These are phyloP conservation scores for Fusarium neocosmosporiellum DNA, from an alignment of 2,329 filamentous ascomycete species.

Conservation along the genomic window DNA sequence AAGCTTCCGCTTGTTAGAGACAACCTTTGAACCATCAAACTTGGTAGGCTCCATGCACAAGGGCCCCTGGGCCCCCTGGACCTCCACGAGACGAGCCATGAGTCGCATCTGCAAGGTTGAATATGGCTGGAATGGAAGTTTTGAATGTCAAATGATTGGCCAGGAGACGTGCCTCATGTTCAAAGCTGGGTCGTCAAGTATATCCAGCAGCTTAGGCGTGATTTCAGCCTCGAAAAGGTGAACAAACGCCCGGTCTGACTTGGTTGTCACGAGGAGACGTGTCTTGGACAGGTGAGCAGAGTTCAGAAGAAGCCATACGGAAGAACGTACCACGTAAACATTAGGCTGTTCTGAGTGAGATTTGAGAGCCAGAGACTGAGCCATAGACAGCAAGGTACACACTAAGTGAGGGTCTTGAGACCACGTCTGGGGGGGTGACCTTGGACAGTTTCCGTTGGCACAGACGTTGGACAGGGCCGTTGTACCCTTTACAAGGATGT, in stretches of 20 bases:
- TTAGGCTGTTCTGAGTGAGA: not conserved
- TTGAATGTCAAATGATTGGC: not conserved
- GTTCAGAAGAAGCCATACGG: not conserved
- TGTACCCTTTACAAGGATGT: not conserved
- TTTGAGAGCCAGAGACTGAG: not conserved
- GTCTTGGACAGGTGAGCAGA: constrained; percentile 1
- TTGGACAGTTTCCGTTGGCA: not conserved
- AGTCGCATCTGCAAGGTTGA: not conserved
- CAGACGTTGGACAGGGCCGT: not conserved
- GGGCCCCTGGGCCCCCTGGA: not conserved
- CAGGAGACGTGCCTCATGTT: not conserved
- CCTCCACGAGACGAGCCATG: not conserved
- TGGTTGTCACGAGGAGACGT: constrained; percentile 1
- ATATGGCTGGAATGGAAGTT: not conserved
- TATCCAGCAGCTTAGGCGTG: not conserved
- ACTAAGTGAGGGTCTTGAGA: constrained; percentile 11
- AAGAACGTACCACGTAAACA: not conserved
- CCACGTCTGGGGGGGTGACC: constrained; percentile 2
- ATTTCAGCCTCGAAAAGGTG: constrained; percentile 9
- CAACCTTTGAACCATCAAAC: not conserved
- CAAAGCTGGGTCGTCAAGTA: not conserved
- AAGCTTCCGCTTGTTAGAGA: not conserved
- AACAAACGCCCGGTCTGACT: not conserved
- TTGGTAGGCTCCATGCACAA: no score
- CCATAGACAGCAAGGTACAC: constrained; percentile 10